These are phyloP conservation scores for Phytophthora brassicae DNA, from an alignment of 352 stramenopile species.

Conservation along the genomic window DNA sequence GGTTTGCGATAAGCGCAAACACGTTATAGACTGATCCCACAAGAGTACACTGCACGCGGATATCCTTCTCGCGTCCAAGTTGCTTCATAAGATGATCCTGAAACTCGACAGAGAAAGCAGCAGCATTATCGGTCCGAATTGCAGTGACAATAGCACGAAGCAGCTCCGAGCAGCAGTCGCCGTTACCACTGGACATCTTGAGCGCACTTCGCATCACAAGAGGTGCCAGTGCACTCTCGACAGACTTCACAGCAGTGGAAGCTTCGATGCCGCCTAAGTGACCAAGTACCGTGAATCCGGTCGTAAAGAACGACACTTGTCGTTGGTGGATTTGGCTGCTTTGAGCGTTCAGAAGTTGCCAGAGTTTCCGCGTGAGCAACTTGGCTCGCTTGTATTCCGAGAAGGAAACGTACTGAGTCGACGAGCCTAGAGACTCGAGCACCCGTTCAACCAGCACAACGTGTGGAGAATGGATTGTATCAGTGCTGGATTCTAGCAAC, in stretches of 20 bases:
- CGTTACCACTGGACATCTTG: neutral
- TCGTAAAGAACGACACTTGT: constrained; percentile 33
- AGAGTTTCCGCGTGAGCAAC: constrained; percentile 41
- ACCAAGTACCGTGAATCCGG: constrained; percentile 35
- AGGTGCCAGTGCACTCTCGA: constrained; percentile 33
- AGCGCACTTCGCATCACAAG: constrained; percentile 33
- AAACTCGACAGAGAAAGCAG: constrained; percentile 23
- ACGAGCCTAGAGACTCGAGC: constrained; percentile 31
- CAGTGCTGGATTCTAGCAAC: constrained; percentile 10
- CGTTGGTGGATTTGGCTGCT: constrained; percentile 1
- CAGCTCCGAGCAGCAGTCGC: constrained; percentile 10
- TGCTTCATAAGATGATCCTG: constrained; percentile 26
- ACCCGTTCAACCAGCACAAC: constrained; percentile 40
- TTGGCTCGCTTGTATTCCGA: constrained; percentile 41
- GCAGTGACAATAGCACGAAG: constrained; percentile 27
- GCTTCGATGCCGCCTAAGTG: constrained; percentile 35
- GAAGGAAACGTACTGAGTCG: constrained; percentile 19
- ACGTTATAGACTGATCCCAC: constrained; percentile 32
- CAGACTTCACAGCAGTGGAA: constrained; percentile 14
- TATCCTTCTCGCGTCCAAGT: constrained; percentile 21
- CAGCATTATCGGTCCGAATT: constrained; percentile 19
- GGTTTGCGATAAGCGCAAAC: constrained; percentile 27
- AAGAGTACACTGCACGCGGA: constrained; percentile 22
- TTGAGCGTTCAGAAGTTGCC: constrained; percentile 35
- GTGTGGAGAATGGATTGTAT: constrained; percentile 16